phyloP scores from a whole-genome alignment of 495 filamentous ascomycete species.

The Schizothecium vesticola region DNA sequence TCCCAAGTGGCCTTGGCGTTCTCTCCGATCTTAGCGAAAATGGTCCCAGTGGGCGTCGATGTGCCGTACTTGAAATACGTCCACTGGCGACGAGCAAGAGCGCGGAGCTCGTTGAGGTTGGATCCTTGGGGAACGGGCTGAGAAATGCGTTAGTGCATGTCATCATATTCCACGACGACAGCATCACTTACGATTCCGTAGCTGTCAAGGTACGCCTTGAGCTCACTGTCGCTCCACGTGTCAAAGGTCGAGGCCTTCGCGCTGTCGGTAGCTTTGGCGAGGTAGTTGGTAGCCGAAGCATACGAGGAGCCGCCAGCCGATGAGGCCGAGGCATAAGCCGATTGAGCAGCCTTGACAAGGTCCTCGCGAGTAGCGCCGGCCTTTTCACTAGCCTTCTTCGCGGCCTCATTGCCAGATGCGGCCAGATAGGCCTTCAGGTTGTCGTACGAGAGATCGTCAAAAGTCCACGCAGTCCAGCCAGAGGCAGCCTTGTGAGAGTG shows the following conservation, averaged over 20 bases:
- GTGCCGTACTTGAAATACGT: slow-evolving; percentile 78
- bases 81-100: slow-evolving; percentile 63
- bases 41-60: slow-evolving; percentile 55
- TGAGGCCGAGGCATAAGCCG: slow-evolving; percentile 65
- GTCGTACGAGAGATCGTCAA: slow-evolving; percentile 75
- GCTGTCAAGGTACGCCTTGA: slow-evolving; percentile 76
- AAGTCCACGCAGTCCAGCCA: slow-evolving; percentile 74
- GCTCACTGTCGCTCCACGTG: slow-evolving; percentile 70
- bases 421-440: slow-evolving; percentile 69
- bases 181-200: slow-evolving; percentile 56
- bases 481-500: slow-evolving; percentile 66
- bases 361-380: slow-evolving; percentile 65
- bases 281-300: slow-evolving; percentile 68
- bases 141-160: background rate
- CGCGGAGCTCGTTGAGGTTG: slow-evolving; percentile 58
- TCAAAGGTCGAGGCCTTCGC: slow-evolving; percentile 70
- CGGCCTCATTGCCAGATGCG: slow-evolving; percentile 52
- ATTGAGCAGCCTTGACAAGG: slow-evolving; percentile 64
- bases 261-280: slow-evolving; percentile 60
- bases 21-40: slow-evolving; percentile 59
- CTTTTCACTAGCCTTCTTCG: slow-evolving; percentile 61
- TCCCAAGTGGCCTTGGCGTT: slow-evolving; percentile 45
- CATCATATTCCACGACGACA: background rate
- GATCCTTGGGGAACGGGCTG: slow-evolving; percentile 62
- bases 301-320: slow-evolving; percentile 59